Percentiles rank a stretch among this genome's conserved stretches.
These are phyloP conservation scores for Aureobasidium sp. DNA, from an alignment of 2,329 filamentous ascomycete species.

Conservation along the genomic window DNA sequence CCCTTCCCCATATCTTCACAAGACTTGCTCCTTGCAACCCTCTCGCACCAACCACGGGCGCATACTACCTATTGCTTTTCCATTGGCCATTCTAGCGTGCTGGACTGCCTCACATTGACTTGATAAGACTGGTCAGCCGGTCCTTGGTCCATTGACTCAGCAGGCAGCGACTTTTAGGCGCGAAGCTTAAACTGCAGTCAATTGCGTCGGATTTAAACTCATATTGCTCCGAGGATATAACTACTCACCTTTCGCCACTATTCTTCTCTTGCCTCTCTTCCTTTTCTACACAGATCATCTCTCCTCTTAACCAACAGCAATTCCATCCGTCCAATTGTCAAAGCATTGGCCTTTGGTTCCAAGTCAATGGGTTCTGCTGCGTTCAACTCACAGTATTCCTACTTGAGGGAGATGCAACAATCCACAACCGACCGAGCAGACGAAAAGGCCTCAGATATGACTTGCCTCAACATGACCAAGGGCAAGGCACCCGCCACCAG, in stretches of 20 bases:
- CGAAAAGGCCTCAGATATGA: not conserved
- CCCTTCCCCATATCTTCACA: slow-evolving; percentile 11
- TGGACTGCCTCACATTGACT: not conserved
- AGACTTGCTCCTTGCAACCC: slow-evolving; percentile 5
- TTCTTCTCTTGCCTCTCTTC: not conserved
- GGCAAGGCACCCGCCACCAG: slow-evolving; percentile 3
- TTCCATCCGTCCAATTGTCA: not conserved
- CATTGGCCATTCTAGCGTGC: not conserved
- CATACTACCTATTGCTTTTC: not conserved
- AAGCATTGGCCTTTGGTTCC: not conserved
- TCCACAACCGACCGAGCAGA: not conserved
- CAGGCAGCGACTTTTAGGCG: slow-evolving; percentile 12
- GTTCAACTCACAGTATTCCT: slow-evolving; percentile 1
- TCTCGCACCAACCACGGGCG: not conserved
- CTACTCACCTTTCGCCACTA: slow-evolving; percentile 7
- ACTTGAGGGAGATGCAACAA: slow-evolving; percentile 9
- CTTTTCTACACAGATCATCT: not conserved
- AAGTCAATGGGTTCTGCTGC: slow-evolving; percentile 6
- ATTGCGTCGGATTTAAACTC: slow-evolving; percentile 8
- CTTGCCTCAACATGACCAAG: not conserved
- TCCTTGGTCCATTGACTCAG: slow-evolving; percentile 10
- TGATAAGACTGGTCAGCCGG: not conserved
- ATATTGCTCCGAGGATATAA: slow-evolving; percentile 1
- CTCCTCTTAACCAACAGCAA: not conserved
- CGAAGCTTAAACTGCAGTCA: slow-evolving; percentile 5